phyloP scores from a whole-genome alignment of 257 asterid species.

The Cynanchum wilfordii region DNA sequence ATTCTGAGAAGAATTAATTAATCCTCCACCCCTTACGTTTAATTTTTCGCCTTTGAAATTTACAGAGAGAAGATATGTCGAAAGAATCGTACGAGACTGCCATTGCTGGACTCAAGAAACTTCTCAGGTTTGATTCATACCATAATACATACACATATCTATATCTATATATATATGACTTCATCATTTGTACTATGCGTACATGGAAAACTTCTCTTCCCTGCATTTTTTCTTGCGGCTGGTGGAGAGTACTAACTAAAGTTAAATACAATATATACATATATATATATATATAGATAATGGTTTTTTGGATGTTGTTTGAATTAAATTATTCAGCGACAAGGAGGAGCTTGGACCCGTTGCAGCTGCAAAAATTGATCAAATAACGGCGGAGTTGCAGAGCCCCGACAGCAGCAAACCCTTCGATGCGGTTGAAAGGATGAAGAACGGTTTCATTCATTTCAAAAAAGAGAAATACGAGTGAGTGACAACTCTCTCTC shows the following conservation, averaged over 20 bases:
- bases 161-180: no score
- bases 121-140: slow-evolving; percentile 54
- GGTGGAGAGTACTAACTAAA: no score
- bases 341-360: slow-evolving; percentile 68
- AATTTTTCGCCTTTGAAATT: not conserved
- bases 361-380: slow-evolving; percentile 68
- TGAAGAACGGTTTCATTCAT: slow-evolving; percentile 68
- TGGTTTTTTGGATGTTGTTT: not conserved
- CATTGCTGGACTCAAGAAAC: slow-evolving; percentile 71
- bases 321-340: slow-evolving; percentile 45
- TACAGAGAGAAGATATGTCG: slow-evolving; percentile 84
- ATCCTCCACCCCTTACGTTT: not conserved
- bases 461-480: slow-evolving; percentile 88
- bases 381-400: slow-evolving; percentile 61
- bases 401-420: slow-evolving; percentile 32
- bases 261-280: no score
- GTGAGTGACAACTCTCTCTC: slow-evolving; percentile 30
- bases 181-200: no score
- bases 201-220: no score
- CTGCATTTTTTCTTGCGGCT: no score
- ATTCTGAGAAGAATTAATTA: not conserved
- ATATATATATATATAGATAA: not conserved
- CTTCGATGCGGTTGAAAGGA: slow-evolving; percentile 51
- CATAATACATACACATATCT: no score
- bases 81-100: slow-evolving; percentile 71